Conservation (phyloP, 495 filamentous ascomycete genomes). For the Niebla homalea region DNA sequence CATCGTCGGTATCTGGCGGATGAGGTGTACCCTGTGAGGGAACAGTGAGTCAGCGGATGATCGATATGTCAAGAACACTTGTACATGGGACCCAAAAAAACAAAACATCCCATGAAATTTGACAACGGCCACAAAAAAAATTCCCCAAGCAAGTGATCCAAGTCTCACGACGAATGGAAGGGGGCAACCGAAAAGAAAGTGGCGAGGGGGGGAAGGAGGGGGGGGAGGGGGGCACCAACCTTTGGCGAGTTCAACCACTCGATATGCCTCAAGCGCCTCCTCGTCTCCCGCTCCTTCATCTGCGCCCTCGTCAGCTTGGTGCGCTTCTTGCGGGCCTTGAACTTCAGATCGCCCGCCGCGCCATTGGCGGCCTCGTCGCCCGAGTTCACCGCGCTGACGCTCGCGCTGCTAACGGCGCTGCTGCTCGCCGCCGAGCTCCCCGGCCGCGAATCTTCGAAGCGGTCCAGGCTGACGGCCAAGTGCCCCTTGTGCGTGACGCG, state of each 20-base stretch:
- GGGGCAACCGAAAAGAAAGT: no score
- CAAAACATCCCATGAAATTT: no score
- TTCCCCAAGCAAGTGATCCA: no score
- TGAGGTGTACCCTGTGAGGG: constrained; percentile 62
- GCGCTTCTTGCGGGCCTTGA: constrained; percentile 83
- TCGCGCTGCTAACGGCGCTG: constrained; percentile 46
- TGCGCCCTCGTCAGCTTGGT: constrained; percentile 98
- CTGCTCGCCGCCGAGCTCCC: constrained; percentile 48
- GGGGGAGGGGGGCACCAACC: no score
- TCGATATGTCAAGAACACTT: not conserved
- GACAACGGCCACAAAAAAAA: no score
- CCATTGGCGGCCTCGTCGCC: constrained; percentile 56
- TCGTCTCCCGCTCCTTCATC: constrained; percentile 79
- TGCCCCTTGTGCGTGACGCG: constrained; percentile 72
- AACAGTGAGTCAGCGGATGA: constrained; percentile 23
- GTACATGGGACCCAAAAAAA: no score
- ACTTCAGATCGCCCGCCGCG: constrained; percentile 57
- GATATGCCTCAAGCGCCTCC: constrained; percentile 81
- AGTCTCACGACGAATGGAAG: no score
- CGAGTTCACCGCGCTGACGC: constrained; percentile 62
- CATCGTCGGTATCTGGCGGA: constrained; percentile 65
- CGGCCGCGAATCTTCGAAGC: constrained; percentile 73
- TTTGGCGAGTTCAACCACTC: constrained; percentile 72
- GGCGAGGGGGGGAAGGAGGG: no score
- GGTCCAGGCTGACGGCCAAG: constrained; percentile 54